These are phyloP conservation scores for Leccinum subgranulosum DNA, from an alignment of 768 basidiomycete species.

Conservation along the genomic window DNA sequence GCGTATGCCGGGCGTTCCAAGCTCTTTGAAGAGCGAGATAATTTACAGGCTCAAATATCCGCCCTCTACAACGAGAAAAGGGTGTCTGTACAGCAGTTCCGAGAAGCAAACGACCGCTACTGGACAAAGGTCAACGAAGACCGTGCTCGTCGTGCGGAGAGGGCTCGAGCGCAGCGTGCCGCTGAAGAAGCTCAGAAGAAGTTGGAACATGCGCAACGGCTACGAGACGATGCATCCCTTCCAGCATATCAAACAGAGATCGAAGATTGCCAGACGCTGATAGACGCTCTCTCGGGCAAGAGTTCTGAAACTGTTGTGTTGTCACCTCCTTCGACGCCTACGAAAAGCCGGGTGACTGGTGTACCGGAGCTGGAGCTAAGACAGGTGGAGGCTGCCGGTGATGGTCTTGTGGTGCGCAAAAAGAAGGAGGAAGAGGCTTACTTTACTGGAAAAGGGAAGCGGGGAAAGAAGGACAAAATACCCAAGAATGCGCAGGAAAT, in stretches of 20 bases:
- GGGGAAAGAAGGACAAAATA: conserved; percentile 54
- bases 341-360: conserved; percentile 48
- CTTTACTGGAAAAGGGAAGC: conserved; percentile 70
- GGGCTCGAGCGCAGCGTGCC: conserved; percentile 66
- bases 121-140: conserved; percentile 88
- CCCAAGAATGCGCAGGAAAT: conserved; percentile 41
- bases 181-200: conserved; percentile 78
- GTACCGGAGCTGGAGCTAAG: conserved; percentile 83
- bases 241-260: conserved; percentile 93
- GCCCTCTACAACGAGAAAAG: conserved; percentile 74
- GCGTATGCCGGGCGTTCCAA: conserved; percentile 75
- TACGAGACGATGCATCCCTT: conserved; percentile 85
- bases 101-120: conserved; percentile 81
- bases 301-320: conserved; percentile 41
- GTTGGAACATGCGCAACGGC: conserved; percentile 70
- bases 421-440: conserved; percentile 90
- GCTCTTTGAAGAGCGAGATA: conserved; percentile 85
- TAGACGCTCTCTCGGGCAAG: conserved; percentile 80
- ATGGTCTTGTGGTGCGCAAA: conserved; percentile 74
- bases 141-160: conserved; percentile 77
- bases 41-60: conserved; percentile 65
- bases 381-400: conserved; percentile 67
- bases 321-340: conserved; percentile 40
- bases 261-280: conserved; percentile 93
- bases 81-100: conserved; percentile 63